Evolutionary conservation across 495 filamentous ascomycete genomes (phyloP), one percentile per base, ranked within the genome.

Genomic region (Lasiosphaeriaceae sp.): DNA sequence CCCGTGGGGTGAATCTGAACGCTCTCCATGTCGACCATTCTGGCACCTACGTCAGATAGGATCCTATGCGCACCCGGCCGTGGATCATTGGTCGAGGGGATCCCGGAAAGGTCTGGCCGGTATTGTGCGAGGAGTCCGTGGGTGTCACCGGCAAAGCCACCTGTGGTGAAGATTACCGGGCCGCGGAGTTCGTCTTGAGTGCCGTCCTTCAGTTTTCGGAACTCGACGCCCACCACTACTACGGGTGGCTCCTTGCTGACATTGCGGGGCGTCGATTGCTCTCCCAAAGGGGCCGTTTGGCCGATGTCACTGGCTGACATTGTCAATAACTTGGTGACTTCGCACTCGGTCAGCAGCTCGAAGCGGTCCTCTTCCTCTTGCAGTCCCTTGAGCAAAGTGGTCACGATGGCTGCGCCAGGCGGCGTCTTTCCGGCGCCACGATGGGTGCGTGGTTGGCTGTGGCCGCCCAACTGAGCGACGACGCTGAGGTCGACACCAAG

Each of bases 1-100:
- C 86, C 86, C 2, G 88, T 90, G 3, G 88, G 88, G 64, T 84
- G 81, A 20, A 83, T 73, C 65, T 83, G 80, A 12, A 83, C 79
- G 52, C 68, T 66, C 2, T 80, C 77, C 82, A 86, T 85, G 55
- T 86, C 83, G 11, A 84, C 67, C 23, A 83, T 65, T 22, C 63
- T 61, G 3, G 81, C 83, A 0, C 79, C 82, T 1, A 78, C 57
- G 6, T 56, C 64, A 1, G 74, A 63, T 0, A 85, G 72, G 4
- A 85, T 48, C 0, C 55, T 54, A 57, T 84, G 81, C 29, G 74
- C 64, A 0, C 78, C 82, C 1, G 76, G 75, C 0, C 79, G 64
- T 1, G 77, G 73, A 4, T 83, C 79, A 63, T 86, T 86, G 19
- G 83, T 86, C 4, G 83, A 85, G 3, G 83, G 82, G 35, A 82